These are phyloP conservation scores for Scenedesmus sp. DNA, from an alignment of 163 green algal genomes.

Conservation along the genomic window DNA sequence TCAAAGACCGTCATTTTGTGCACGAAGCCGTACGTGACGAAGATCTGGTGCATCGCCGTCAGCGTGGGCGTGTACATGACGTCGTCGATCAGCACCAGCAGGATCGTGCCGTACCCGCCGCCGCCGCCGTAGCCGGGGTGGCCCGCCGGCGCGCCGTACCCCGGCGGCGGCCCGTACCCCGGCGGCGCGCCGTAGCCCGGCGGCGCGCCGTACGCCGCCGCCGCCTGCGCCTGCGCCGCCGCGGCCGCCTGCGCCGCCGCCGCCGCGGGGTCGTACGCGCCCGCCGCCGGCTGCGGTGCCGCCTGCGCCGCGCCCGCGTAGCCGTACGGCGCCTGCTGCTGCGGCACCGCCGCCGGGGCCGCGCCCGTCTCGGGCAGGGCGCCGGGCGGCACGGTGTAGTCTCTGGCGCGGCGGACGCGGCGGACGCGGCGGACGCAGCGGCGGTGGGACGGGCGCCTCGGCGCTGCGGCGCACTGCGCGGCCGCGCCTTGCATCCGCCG, in stretches of 20 bases:
- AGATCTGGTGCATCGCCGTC: slow-evolving; percentile 77
- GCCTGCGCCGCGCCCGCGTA: slow-evolving; percentile 6
- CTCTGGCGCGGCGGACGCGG: slow-evolving; percentile 47
- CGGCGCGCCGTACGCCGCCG: neutral
- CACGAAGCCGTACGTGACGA: slow-evolving; percentile 72
- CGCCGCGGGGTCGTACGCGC: neutral
- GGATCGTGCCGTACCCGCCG: slow-evolving; percentile 45
- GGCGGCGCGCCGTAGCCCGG: neutral
- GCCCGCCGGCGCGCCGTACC: too few species aligned
- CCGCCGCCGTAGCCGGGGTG: neutral
- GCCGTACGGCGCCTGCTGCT: neutral
- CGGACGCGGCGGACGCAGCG: neutral
- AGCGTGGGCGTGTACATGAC: slow-evolving; percentile 73
- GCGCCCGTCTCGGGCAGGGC: slow-evolving; percentile 57
- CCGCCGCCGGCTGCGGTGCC: neutral
- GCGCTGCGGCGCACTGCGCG: neutral
- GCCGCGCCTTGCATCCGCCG: neutral
- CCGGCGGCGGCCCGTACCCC: neutral
- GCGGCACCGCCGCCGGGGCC: too few species aligned
- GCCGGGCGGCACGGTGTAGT: slow-evolving; percentile 67
- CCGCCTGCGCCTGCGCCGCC: neutral
- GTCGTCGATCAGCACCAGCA: slow-evolving; percentile 71
- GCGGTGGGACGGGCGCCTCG: neutral
- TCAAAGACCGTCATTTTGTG: slow-evolving; percentile 80
- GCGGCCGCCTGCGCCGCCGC: neutral